Evolutionary conservation across 2,329 filamentous ascomycete species (phyloP).

Genomic region (Aspergillus hiratsukae): DNA sequence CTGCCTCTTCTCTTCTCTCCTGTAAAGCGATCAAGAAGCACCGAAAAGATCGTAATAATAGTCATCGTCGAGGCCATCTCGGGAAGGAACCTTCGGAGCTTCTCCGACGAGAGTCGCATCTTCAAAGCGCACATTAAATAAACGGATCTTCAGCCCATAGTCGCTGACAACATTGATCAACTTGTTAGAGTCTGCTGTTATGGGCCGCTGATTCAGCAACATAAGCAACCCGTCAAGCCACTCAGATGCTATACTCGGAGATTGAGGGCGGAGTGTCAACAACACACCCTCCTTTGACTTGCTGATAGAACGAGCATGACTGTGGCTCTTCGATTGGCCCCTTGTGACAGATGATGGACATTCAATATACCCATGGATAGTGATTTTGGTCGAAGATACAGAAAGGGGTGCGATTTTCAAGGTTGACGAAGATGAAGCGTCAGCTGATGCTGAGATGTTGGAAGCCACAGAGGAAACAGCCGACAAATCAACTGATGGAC

Average conservation of each 20-base stretch:
- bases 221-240: conserved; percentile 96
- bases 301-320: conserved; percentile 28
- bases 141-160: conserved; percentile 85
- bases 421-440: conserved; percentile 45
- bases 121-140: conserved; percentile 88
- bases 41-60: conserved; percentile 81
- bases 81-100: conserved; percentile 69
- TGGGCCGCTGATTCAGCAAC: conserved; percentile 90
- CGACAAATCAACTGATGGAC: conserved; percentile 64
- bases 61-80: conserved; percentile 83
- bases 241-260: conserved; percentile 81
- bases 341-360: conserved; percentile 19
- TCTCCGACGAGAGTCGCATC: conserved; percentile 66
- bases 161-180: conserved; percentile 79
- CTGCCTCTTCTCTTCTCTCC: neutral
- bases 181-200: conserved; percentile 94
- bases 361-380: conserved; percentile 69
- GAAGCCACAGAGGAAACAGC: conserved; percentile 90
- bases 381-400: conserved; percentile 70
- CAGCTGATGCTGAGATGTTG: conserved; percentile 70
- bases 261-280: conserved; percentile 75
- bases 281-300: conserved; percentile 64
- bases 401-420: conserved; percentile 40
- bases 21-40: conserved; percentile 20
- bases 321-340: conserved; percentile 33